Conservation (phyloP, 129 eudicot genomes). For the Lonicera japonica region DNA sequence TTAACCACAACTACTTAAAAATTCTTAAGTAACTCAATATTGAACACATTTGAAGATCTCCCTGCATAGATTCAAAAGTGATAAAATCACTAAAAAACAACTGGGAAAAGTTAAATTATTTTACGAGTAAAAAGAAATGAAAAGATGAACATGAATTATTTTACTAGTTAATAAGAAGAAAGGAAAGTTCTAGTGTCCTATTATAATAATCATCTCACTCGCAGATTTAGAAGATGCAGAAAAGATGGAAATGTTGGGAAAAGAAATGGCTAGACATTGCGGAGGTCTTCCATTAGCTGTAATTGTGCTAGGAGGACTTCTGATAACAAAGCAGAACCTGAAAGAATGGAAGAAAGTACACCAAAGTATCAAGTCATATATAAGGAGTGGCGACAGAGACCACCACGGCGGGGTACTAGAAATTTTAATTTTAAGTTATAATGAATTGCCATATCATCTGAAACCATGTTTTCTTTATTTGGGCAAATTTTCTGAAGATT, state of each 20-base stretch:
- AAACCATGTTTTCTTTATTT: conserved; percentile 9
- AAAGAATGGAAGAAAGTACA: not conserved
- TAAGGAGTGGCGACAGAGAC: not conserved
- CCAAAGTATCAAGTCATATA: not conserved
- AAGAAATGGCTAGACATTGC: conserved; percentile 2
- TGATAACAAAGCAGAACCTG: not conserved
- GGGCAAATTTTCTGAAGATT: not conserved
- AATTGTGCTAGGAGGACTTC: conserved; percentile 7
- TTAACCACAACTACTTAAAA: too few species aligned
- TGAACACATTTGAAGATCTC: too few species aligned
- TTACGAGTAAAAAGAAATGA: too few species aligned
- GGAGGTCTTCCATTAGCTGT: too few species aligned
- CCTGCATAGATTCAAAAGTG: too few species aligned
- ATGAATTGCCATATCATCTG: conserved; percentile 6
- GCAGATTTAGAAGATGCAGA: not conserved
- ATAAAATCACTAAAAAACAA: too few species aligned
- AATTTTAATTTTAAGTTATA: not conserved
- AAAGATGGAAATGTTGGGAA: not conserved
- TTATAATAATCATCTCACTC: too few species aligned
- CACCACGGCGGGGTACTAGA: not conserved
- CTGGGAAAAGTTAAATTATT: too few species aligned
- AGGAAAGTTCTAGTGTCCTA: too few species aligned
- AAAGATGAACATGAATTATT: too few species aligned
- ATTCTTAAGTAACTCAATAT: too few species aligned
- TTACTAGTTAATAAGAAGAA: too few species aligned